These are phyloP conservation scores for Calonectria naviculata DNA, from an alignment of 2,329 filamentous ascomycete species.

Conservation along the genomic window DNA sequence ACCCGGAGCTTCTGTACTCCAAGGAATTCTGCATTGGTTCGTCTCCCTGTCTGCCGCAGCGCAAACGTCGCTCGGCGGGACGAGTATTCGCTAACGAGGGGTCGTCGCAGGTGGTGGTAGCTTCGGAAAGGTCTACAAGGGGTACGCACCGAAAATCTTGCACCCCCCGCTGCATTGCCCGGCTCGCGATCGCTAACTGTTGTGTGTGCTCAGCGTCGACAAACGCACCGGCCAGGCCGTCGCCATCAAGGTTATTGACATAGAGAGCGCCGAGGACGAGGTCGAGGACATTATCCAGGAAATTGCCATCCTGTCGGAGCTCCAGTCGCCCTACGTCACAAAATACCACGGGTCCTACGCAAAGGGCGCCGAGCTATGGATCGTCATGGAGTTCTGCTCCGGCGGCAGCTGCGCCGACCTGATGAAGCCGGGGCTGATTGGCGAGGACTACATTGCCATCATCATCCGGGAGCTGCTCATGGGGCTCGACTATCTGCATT, in stretches of 20 bases:
- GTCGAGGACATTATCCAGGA: slow-evolving; percentile 99
- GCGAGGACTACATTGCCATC: slow-evolving; percentile 97
- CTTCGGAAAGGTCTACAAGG: slow-evolving; percentile 99
- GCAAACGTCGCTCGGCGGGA: background rate
- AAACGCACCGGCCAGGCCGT: slow-evolving; percentile 93
- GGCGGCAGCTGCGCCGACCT: slow-evolving; percentile 96
- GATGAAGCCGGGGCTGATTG: slow-evolving; percentile 91
- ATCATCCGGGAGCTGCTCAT: slow-evolving; percentile 90
- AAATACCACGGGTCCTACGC: slow-evolving; percentile 98
- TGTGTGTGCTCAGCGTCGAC: slow-evolving; percentile 76
- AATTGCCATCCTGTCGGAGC: slow-evolving; percentile 95
- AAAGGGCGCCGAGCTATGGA: slow-evolving; percentile 97
- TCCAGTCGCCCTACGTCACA: slow-evolving; percentile 96
- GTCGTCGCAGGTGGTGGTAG: slow-evolving; percentile 82
- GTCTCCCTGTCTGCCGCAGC: slow-evolving; percentile 38
- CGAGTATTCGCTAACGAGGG: slow-evolving; percentile 26
- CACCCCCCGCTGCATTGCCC: background rate
- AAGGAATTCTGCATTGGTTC: slow-evolving; percentile 90
- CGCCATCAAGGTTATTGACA: slow-evolving; percentile 98
- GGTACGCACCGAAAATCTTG: slow-evolving; percentile 61
- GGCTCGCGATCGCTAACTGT: slow-evolving; percentile 17
- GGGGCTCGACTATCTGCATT: slow-evolving; percentile 92
- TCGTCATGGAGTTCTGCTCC: slow-evolving; percentile 99
- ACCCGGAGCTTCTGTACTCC: slow-evolving; percentile 92
- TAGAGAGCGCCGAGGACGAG: slow-evolving; percentile 98